Evolutionary conservation across 1,284 basidiomycete genomes (phyloP).

Genomic region (Tilletia caries): DNA sequence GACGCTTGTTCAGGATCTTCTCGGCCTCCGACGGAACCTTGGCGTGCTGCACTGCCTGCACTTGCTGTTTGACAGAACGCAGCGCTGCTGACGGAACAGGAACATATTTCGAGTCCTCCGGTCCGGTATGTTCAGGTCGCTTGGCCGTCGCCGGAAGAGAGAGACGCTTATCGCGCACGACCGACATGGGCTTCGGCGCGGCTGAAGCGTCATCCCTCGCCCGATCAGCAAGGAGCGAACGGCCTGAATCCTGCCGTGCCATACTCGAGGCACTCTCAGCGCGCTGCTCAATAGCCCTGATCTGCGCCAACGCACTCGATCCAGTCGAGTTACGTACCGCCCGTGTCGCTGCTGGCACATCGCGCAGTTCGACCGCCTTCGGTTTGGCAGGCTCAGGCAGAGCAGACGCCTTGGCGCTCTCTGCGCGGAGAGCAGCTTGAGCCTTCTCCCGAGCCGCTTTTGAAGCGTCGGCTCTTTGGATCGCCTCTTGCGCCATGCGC

Average conservation of each 20-base stretch:
- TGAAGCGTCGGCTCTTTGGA: neutral
- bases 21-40: neutral
- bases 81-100: neutral
- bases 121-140: neutral
- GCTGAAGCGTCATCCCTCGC: neutral
- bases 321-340: no score
- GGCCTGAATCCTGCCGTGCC: neutral
- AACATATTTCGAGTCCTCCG: neutral
- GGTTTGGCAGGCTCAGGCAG: no score
- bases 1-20: neutral
- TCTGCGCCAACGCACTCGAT: neutral
- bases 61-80: slow-evolving; percentile 19
- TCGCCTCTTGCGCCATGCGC: neutral
- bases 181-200: neutral
- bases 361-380: no score
- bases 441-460: neutral
- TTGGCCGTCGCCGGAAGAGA: neutral
- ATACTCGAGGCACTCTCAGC: neutral
- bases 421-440: no score
- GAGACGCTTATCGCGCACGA: neutral
- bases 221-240: neutral
- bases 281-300: neutral
- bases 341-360: no score
- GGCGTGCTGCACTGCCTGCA: neutral
- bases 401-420: no score